Base-by-base conservation (phyloP, 306 rosid species). In the Trichosanthes truncata region DNA sequence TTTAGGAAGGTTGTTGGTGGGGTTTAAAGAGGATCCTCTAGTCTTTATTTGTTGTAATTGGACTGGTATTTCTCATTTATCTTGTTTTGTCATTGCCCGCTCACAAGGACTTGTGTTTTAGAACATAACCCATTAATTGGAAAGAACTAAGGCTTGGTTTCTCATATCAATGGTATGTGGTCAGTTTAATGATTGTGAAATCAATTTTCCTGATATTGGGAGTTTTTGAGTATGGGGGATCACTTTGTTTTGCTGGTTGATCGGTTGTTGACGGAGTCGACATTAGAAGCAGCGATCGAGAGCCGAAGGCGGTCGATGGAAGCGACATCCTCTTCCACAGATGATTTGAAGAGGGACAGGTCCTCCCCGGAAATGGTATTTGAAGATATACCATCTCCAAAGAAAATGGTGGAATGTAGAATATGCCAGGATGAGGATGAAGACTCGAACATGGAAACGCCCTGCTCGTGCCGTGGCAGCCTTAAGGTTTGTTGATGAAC, bases 381-480 rank as follows among this genome's bases (percentile, higher is more conserved):
- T 40, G 87, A 80, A 77, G 82, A 82, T 59, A 23, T 81, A 9
- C 83, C 86, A 18, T 83, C 77, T 83, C 76, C 89, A 0, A 78
- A 89, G 79, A 89, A 91, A 75, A 0, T 88, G 69, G 98, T 87
- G 11, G 97, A 93, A 81, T 96, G 99, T 85, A 91, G 92, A 86
- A 96, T 96, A 76, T 96, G 99, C 80, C 98, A 96, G 65, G 99
- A 96, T 17, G 99, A 96, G 76, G 98, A 96, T 81, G 94, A 87
- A 57, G 93, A 90, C 88, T 86, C 87, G 14, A 96, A 90, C 76
- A 90, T 96, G 99, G 99, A 96, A 84, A 76, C 93, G 5, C 99
- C 99, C n/a, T 96, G 99, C 86, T 96, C 92, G 3, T 96, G 98
- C 74, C 87, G 97, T 82, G 99, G 99, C 77, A 96, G 96, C 87